These are phyloP conservation scores for Zasmidium cellare DNA, from an alignment of 2,329 filamentous ascomycete genomes.

Conservation along the genomic window DNA sequence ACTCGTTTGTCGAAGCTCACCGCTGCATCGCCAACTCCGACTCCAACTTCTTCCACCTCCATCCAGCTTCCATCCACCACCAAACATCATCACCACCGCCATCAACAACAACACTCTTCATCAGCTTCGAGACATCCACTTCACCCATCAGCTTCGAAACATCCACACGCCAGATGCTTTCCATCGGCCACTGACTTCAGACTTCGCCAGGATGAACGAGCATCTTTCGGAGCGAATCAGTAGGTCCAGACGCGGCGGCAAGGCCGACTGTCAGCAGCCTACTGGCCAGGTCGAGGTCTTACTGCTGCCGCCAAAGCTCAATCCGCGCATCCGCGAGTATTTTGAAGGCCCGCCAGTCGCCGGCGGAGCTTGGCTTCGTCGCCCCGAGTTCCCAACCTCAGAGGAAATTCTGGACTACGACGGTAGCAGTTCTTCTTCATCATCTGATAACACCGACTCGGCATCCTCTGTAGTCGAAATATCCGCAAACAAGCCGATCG, in stretches of 20 bases:
- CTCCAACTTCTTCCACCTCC: background rate
- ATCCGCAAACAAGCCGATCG: slow-evolving; percentile 53
- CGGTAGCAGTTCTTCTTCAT: slow-evolving; percentile 6
- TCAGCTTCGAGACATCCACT: too few relatives aligned
- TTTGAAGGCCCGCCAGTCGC: slow-evolving; percentile 17
- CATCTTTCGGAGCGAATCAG: slow-evolving; percentile 30
- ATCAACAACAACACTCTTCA: background rate
- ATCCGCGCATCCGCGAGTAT: slow-evolving; percentile 29
- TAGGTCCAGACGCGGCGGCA: slow-evolving; percentile 11
- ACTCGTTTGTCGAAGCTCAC: background rate
- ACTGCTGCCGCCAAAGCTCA: slow-evolving; percentile 28
- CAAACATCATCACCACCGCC: background rate
- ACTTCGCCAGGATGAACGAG: slow-evolving; percentile 28
- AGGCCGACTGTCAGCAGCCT: slow-evolving; percentile 4
- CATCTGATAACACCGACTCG: too few relatives aligned
- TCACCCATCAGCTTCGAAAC: background rate
- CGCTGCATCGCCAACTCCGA: background rate
- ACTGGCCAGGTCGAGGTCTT: slow-evolving; percentile 19
- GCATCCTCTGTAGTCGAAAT: slow-evolving; percentile 15
- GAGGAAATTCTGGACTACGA: slow-evolving; percentile 50
- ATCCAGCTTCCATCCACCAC: background rate
- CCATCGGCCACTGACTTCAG: slow-evolving; percentile 2
- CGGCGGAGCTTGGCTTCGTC: slow-evolving; percentile 31
- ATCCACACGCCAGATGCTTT: background rate
- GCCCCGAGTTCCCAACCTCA: slow-evolving; percentile 57